Evolutionary conservation across 2,329 filamentous ascomycete genomes (phyloP).

Genomic region (Blastomyces parvus): DNA sequence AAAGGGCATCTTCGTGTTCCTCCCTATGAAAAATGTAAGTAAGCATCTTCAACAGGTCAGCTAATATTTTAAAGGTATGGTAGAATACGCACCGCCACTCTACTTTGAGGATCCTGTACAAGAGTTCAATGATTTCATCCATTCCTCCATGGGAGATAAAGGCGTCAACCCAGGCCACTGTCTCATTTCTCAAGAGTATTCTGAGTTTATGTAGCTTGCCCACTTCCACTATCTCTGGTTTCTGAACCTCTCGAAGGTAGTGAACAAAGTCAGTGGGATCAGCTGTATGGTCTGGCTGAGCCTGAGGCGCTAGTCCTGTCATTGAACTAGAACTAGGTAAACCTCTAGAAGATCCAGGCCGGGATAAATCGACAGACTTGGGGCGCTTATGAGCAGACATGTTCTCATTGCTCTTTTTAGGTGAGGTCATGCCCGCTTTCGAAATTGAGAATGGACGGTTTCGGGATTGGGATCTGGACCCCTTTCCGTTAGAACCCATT

Average conservation of each 20-base stretch:
- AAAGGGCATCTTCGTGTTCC: constrained; percentile 86
- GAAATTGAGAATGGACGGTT: constrained; percentile 73
- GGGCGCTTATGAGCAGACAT: constrained; percentile 57
- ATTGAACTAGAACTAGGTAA: constrained; percentile 45
- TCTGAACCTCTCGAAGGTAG: constrained; percentile 70
- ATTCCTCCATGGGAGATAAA: constrained; percentile 87
- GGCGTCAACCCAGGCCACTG: constrained; percentile 85
- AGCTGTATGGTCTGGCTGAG: constrained; percentile 56
- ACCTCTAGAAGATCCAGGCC: constrained; percentile 51
- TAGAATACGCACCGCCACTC: constrained; percentile 70
- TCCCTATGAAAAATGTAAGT: constrained; percentile 51
- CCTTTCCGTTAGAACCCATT: constrained; percentile 25
- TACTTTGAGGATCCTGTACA: constrained; percentile 87
- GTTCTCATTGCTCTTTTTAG: constrained; percentile 63
- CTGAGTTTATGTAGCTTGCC: constrained; percentile 89
- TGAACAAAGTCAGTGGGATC: constrained; percentile 75
- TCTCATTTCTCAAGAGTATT: constrained; percentile 83
- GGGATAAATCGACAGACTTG: constrained; percentile 61
- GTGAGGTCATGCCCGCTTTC: constrained; percentile 53
- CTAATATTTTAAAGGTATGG: not conserved
- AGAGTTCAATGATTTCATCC: constrained; percentile 75
- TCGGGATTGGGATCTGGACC: constrained; percentile 44
- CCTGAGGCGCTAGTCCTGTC: constrained; percentile 49
- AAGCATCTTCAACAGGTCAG: not conserved
- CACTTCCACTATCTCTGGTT: constrained; percentile 80